Base-by-base conservation (phyloP, 352 stramenopile genomes). In the Phytophthora fragariae region DNA sequence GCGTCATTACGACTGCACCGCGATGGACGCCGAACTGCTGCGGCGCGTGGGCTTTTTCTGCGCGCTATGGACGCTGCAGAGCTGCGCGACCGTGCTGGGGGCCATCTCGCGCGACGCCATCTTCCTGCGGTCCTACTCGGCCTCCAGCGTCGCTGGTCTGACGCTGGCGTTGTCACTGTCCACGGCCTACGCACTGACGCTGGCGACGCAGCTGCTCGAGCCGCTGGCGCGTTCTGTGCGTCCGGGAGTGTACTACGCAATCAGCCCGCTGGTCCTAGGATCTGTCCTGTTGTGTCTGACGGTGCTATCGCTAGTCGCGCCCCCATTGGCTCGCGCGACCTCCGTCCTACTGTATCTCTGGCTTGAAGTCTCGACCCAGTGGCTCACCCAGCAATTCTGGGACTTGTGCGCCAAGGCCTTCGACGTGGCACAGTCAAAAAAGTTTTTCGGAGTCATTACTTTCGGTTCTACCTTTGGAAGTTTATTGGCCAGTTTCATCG, bases 371-470 rank as follows among this genome's bases (percentile, higher is more conserved):
- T 75, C 89, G 11, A 65, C 79, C 46, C 88, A 95, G 70, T 74
- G 93, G 66, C 76, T 97, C 46, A 90, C 81, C 15, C 88, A 93
- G 44, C 88, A 97, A 72, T 97, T 97, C 75, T 97, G 90, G 90
- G 90, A 97, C 63, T 71, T 95, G 11, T 97, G 90, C 53, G 85
- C 89, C 27, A 90, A 91, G 59, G 82, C 80, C 0, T 96, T 96
- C 62, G 86, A 92, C 56, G 88, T 96, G 24, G 80, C 85, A 11
- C 76, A 95, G 68, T 92, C 88, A 7, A 96, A 96, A 55, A 92
- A 92, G 62, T 94, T 90, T 68, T 96, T 96, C 72, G 89, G 89
- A 24, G 84, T 93, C 50, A 96, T 96, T 54, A 95, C 89, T 1
- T 96, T 96, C 56, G 89, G 89, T 9, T 86, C 89, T 21, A 96